Base-by-base conservation (phyloP, 2,329 filamentous ascomycete genomes). In the Epichloe sibirici region DNA sequence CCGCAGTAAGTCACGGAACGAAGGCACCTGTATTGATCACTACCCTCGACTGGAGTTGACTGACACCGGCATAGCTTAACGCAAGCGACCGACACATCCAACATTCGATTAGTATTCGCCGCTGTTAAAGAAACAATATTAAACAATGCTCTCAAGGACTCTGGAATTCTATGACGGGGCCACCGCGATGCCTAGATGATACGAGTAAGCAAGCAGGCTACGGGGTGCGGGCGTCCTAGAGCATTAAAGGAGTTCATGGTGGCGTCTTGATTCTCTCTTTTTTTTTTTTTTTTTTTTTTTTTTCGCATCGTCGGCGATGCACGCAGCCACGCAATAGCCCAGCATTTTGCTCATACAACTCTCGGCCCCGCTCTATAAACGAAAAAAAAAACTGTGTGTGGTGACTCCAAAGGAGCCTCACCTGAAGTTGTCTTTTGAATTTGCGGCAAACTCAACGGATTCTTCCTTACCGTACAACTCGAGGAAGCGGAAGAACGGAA, bases 51-150 rank as follows among this genome's bases (percentile, higher is more conserved):
- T 44, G 13, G 25, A 17, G 12, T 6, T n/a, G 42, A 37, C 43
- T 47, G 42, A 56, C 42, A 38, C 25, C 2, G 9, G 6, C 1
- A 17, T 62, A 97, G 91, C 70, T 80, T 98, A 57, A 98, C 93
- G 37, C 93, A 98, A 85, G 93, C 93, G 45, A 98, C 93, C 57
- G 93, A 98, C 68, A 98, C 93, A 4, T 96, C 90, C 50, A 98
- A 98, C 65, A 96, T 98, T 63, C 88, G 93, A 58, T 79, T 98
- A 39, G 93, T 98, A 47, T 98, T 98, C 70, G 93, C 91, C 37
- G 93, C 93, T 8, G 93, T 98, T 55, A 98, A 98, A 69, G 93
- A 98, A 72, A 98, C 93, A 37, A 98, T 98, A 64, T 74, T 98
- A 60, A 95, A 97, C 70, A 98, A 98, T 68, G 93, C 93, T 47